Evolutionary conservation across 148 eudicot genomes (phyloP), one percentile per base, ranked within the genome.

Genomic region (Silene latifolia): DNA sequence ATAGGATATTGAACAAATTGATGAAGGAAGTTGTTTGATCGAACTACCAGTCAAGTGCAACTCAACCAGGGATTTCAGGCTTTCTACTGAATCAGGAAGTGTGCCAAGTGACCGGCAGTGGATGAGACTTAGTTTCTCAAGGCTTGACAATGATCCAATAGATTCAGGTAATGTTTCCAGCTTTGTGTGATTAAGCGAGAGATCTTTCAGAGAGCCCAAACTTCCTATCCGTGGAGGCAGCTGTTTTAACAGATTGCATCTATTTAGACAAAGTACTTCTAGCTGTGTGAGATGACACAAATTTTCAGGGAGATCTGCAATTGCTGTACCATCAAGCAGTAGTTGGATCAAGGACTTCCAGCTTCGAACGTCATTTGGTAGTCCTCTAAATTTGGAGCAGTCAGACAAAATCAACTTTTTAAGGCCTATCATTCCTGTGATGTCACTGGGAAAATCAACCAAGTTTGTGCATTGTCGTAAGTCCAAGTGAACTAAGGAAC

Each of bases 401-500:
- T 73, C 76, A 11, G 91, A 85, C 72, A 89, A 83, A 67, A 75
- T 79, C 46, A 89, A 68, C n/a, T 74, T 85, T 76, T 76, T 83
- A 7, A 89, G 85, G 68, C 72, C 17, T 79, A 74, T 86, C 68
- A 88, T 78, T 72, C 94, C 94, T 46, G 88, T 80, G 17, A 89
- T 82, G 67, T 86, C 87, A 8, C 75, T 71, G 39, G 94, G 91
- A 62, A 89, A 81, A 23, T 76, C 73, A 35, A 80, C 77, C 57
- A 89, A 80, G 72, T 76, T 82, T 63, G 68, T 13, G 68, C 94
- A 89, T 8, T 20, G 71, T 64, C 47, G 74, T 74, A 89, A 74
- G 78, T 89, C 86, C 56, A 89, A 74, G 79, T 78, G 75, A 61
- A 77, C 80, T 73, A 89, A 71, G 29, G 82, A 80, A 11, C 56